Evolutionary conservation across 2,329 filamentous ascomycete genomes (phyloP), one percentile per base, ranked within the genome.

Genomic region (Cercospora nicotianae): DNA sequence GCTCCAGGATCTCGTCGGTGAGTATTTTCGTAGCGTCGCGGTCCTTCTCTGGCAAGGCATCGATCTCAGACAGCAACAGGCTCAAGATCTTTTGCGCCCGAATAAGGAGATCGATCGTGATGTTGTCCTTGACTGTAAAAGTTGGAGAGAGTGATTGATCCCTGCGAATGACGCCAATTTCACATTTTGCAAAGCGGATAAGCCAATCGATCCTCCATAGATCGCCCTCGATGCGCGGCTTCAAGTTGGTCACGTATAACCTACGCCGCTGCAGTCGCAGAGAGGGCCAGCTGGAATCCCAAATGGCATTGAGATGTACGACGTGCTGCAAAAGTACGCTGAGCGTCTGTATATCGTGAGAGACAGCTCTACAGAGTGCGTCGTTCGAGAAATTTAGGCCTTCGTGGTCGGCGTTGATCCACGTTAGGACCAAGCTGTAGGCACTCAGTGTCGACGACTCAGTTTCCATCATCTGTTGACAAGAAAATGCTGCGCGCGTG

Each of bases 251-350:
- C 26, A 65, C 51, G 23, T 69, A 69, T 7, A 69, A 30, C 10
- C 61, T 60, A 13, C 60, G 64, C 5, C 67, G 67, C 58, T 66
- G 60, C 5, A 55, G 45, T 5, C 64, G 67, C 20, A 63, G 53
- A 12, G 60, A 65, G 20, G 67, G 67, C 64, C 64, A 64, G 60
- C 63, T 64, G 20, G 64, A 48, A n/a, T 69, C 51, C 67, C 67
- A 69, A 3, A 69, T 57, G 9, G 48, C 39, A 13, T 61, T 66
- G 7, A 69, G 39, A 10, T 61, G 36, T 12, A 63, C 59, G 31
- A 66, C 45, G 33, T 69, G 67, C 55, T 66, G 67, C 10, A 69
- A 31, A 10, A 69, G 45, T 3, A 69, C 64, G 23, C 60, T 55
- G 42, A 57, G 55, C 10, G 63, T 57, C 60, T 69, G 67, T 1